Percentiles rank a stretch among this genome's conserved stretches.
These are phyloP conservation scores for Kodamaea laetipori DNA, from an alignment of 805 yeast genomes.

Conservation along the genomic window DNA sequence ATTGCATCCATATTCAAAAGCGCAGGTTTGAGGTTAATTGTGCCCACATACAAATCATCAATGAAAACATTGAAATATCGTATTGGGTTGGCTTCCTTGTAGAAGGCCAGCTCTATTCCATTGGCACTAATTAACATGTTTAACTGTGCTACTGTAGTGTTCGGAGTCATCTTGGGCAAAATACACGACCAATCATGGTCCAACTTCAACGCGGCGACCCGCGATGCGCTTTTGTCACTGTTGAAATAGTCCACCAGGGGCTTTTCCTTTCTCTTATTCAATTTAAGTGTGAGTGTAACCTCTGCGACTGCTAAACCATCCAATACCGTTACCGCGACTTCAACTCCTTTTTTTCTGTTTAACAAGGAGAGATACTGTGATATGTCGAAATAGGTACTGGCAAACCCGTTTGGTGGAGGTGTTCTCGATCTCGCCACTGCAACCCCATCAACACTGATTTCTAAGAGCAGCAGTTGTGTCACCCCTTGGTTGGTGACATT, in stretches of 20 bases:
- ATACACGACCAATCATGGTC: conserved; percentile 6
- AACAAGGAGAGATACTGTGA: conserved; percentile 6
- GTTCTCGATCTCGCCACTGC: conserved; percentile 7
- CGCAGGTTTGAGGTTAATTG: conserved; percentile 30
- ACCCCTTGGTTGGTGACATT: conserved; percentile 10
- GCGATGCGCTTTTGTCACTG: conserved; percentile 8
- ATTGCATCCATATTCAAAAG: conserved; percentile 27
- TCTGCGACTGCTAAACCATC: conserved; percentile 10
- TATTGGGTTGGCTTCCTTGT: conserved; percentile 21
- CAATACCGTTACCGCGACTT: conserved; percentile 3
- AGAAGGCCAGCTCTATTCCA: conserved; percentile 25
- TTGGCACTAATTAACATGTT: conserved; percentile 30
- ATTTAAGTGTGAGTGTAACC: conserved; percentile 1
- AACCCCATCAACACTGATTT: conserved; percentile 8
- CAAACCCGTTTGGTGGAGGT: conserved; percentile 6
- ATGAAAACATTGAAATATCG: conserved; percentile 29
- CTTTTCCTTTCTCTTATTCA: conserved; percentile 10
- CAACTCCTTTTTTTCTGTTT: conserved; percentile 6
- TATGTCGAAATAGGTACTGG: conserved; percentile 9
- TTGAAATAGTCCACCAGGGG: conserved; percentile 12
- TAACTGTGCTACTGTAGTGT: conserved; percentile 27
- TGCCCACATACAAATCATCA: conserved; percentile 23
- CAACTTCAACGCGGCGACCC: background rate
- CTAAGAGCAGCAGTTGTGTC: conserved; percentile 7
- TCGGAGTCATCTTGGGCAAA: conserved; percentile 11